Percentiles rank a stretch among this genome's conserved stretches.
phyloP scores from a whole-genome alignment of 2,329 filamentous ascomycete species.

The Lizonia empirigonia region DNA sequence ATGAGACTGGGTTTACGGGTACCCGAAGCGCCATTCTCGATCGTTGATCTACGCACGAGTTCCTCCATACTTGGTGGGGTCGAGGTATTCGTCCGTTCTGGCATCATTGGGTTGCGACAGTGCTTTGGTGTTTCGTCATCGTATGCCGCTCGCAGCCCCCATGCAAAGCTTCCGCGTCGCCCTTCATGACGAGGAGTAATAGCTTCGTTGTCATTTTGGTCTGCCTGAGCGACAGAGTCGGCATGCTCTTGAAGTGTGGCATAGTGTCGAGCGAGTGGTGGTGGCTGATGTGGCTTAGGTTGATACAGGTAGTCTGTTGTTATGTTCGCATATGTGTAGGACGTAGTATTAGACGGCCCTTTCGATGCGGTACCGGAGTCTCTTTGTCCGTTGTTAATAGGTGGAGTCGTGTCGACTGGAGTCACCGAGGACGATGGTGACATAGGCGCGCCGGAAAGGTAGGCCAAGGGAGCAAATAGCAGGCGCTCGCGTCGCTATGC shows the following conservation, averaged over 20 bases:
- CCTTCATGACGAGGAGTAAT: conserved; percentile 23
- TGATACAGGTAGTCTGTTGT: conserved; percentile 3
- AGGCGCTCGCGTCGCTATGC: conserved; percentile 16
- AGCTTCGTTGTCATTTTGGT: conserved; percentile 5
- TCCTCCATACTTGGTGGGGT: conserved; percentile 32
- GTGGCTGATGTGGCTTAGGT: conserved; percentile 8
- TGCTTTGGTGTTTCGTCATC: conserved; percentile 13
- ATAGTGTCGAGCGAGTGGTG: conserved; percentile 22
- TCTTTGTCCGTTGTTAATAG: conserved; percentile 7
- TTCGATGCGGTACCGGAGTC: conserved; percentile 1
- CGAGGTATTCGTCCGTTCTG: conserved; percentile 6
- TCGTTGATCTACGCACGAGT: conserved; percentile 21
- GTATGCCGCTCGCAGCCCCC: conserved; percentile 16
- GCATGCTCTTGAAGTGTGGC: conserved; percentile 38
- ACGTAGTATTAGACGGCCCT: conserved; percentile 2
- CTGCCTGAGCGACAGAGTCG: conserved; percentile 14
- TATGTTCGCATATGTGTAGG: conserved; percentile 8
- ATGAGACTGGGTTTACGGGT: conserved; percentile 10
- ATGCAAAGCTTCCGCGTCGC: conserved; percentile 38
- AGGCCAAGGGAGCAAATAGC: conserved; percentile 14
- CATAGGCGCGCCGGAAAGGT: conserved; percentile 21
- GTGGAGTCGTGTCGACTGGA: conserved; percentile 8
- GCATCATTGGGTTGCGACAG: conserved; percentile 22
- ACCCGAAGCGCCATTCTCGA: conserved; percentile 16
- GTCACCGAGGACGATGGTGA: conserved; percentile 13